Evolutionary conservation across 2,329 filamentous ascomycete species (phyloP).

Genomic region (Sodiomyces alkalinus): DNA sequence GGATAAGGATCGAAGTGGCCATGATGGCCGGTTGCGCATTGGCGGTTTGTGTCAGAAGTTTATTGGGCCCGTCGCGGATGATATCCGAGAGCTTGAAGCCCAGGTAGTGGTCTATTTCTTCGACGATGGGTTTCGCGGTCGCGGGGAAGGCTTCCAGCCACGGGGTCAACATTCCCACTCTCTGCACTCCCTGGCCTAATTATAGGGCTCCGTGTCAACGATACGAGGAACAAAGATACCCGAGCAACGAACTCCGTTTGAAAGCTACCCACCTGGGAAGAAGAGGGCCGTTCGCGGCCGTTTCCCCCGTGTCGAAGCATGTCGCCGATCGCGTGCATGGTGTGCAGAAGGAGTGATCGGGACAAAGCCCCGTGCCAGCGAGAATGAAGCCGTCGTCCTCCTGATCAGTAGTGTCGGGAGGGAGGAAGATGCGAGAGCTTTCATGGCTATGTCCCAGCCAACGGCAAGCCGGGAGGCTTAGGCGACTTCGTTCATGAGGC

Average conservation of each 20-base stretch:
- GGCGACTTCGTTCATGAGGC: slow-evolving; percentile 5
- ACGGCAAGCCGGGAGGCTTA: slow-evolving; percentile 7
- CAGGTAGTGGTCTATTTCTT: slow-evolving; percentile 71
- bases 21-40: slow-evolving; percentile 94
- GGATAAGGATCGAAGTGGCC: slow-evolving; percentile 81
- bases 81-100: slow-evolving; percentile 60
- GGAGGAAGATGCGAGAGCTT: slow-evolving; percentile 6
- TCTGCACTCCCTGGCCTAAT: slow-evolving; percentile 85
- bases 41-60: slow-evolving; percentile 61
- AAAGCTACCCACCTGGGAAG: slow-evolving; percentile 38
- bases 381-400: slow-evolving; percentile 1
- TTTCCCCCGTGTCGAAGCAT: slow-evolving; percentile 17
- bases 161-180: slow-evolving; percentile 71
- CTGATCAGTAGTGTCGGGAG: no score
- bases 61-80: slow-evolving; percentile 68
- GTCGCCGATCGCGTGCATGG: slow-evolving; percentile 5
- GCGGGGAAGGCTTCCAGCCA: slow-evolving; percentile 78
- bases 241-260: no score
- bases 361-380: no score
- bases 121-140: slow-evolving; percentile 60
- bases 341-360: neutral
- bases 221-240: no score
- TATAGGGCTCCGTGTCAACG: neutral
- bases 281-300: slow-evolving; percentile 41
- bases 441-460: slow-evolving; percentile 8